These are phyloP conservation scores for Akanthomyces lecanii DNA, from an alignment of 2,329 filamentous ascomycete genomes.

Conservation along the genomic window DNA sequence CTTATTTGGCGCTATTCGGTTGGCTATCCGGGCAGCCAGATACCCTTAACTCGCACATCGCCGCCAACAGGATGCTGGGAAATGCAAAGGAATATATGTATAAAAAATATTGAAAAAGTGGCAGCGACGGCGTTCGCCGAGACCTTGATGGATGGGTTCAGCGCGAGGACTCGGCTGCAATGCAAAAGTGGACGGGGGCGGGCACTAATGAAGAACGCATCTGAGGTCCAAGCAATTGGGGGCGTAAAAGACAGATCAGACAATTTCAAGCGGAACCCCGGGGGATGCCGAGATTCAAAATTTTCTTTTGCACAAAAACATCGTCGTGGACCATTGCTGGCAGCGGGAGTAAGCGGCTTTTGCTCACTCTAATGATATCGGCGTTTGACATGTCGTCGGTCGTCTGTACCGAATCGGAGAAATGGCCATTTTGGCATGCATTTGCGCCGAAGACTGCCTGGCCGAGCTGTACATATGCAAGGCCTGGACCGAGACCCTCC, in stretches of 20 bases:
- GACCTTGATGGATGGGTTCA: neutral
- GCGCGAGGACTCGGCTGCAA: neutral
- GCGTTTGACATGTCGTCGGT: neutral
- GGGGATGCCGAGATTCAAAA: slow-evolving; percentile 1
- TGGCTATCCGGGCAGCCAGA: neutral
- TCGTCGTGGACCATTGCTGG: neutral
- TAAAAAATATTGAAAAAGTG: neutral
- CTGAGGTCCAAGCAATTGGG: slow-evolving; percentile 1
- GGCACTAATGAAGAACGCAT: slow-evolving; percentile 2
- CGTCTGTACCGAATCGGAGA: neutral
- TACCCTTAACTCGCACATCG: neutral
- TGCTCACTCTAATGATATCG: neutral
- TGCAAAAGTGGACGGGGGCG: neutral
- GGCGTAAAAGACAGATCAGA: slow-evolving; percentile 9
- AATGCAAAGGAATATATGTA: neutral
- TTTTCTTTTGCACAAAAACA: neutral
- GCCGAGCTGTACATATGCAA: neutral
- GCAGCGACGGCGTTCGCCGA: neutral
- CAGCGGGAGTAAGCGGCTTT: neutral
- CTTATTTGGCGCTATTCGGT: slow-evolving; percentile 1
- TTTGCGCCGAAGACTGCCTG: neutral
- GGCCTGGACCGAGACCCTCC: neutral
- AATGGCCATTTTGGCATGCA: neutral
- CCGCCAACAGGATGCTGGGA: neutral
- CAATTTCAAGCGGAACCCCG: neutral